Evolutionary conservation across 2,329 filamentous ascomycete genomes (phyloP), one percentile per base, ranked within the genome.

Genomic region (Fusarium cicatricum): DNA sequence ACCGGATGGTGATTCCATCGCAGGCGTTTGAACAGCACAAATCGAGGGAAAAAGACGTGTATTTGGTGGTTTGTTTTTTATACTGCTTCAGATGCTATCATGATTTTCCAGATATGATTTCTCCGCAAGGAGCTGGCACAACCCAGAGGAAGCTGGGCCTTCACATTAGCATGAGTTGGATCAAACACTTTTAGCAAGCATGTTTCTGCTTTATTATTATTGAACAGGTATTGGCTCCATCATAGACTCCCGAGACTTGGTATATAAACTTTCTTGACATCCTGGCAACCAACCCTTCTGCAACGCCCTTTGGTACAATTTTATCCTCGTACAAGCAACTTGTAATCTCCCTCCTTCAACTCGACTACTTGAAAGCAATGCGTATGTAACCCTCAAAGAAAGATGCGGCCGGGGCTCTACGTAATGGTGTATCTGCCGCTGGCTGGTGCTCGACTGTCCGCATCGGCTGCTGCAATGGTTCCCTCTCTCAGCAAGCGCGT

Each of bases 401-500:
- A 29, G 10, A n/a, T n/a, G 15, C 9, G 37, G 33, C 12, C 29
- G 29, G 17, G n/a, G 12, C 62, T 76, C 33, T 80, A 96, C 52
- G 92, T 86, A 69, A 98, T 92, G 39, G 86, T 96, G 72, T 98
- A 99, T 68, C 93, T 85, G 54, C 91, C 91, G 70, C 88, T 89
- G 17, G 87, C 87, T 1, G 91, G 90, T 12, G 90, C 89, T 60
- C 92, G 85, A 55, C 86, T 88, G 71, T 95, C 90, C n/a, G 90
- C 89, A 68, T 97, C 93, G 21, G 90, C 91, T 11, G 93, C 92
- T 12, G 92, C 92, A 69, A 96, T 86, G 0, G 93, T 97, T 11
- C 91, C 95, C 75, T 98, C 95, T 72, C 90, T 92, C 66, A 99
- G 78, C 69, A 97, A 78, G 40, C 93, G 85, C 71, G 92, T 94